These are phyloP conservation scores for Solanum hybrid DNA, from an alignment of 305 asterid species.

Conservation along the genomic window DNA sequence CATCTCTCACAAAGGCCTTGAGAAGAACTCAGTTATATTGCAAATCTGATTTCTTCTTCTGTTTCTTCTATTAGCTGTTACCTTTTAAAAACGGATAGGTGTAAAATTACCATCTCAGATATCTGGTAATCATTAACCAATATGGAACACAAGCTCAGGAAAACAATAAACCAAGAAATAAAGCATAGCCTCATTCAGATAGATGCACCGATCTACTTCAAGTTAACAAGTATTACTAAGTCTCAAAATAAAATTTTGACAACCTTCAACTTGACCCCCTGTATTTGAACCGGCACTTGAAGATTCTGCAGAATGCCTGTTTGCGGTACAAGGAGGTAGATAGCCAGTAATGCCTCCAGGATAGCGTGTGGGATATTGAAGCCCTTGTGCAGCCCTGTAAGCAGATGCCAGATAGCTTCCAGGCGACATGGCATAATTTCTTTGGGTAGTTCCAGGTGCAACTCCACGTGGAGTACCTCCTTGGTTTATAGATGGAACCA, in stretches of 20 bases:
- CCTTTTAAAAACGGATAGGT: background rate
- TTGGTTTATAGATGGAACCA: conserved; percentile 56
- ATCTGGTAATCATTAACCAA: background rate
- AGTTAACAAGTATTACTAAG: background rate
- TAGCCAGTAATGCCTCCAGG: conserved; percentile 57
- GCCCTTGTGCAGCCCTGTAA: conserved; percentile 49
- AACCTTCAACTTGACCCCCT: conserved; percentile 75
- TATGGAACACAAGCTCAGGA: background rate
- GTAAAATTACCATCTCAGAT: background rate
- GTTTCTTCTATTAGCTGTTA: background rate
- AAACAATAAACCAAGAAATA: background rate
- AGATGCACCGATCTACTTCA: background rate
- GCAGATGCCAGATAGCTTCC: conserved; percentile 45
- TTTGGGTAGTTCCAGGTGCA: conserved; percentile 40
- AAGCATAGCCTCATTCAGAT: background rate
- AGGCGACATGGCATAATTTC: conserved; percentile 51
- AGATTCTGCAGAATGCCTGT: conserved; percentile 68
- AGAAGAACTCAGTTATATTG: background rate
- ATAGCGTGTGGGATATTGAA: conserved; percentile 62
- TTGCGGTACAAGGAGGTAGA: conserved; percentile 41
- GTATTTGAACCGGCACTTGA: conserved; percentile 57
- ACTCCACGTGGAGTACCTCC: conserved; percentile 43
- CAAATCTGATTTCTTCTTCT: background rate
- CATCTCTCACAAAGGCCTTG: background rate
- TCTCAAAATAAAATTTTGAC: conserved; percentile 10